Base-by-base conservation (phyloP, 1,284 basidiomycete species). In the Tilletia setariae region DNA sequence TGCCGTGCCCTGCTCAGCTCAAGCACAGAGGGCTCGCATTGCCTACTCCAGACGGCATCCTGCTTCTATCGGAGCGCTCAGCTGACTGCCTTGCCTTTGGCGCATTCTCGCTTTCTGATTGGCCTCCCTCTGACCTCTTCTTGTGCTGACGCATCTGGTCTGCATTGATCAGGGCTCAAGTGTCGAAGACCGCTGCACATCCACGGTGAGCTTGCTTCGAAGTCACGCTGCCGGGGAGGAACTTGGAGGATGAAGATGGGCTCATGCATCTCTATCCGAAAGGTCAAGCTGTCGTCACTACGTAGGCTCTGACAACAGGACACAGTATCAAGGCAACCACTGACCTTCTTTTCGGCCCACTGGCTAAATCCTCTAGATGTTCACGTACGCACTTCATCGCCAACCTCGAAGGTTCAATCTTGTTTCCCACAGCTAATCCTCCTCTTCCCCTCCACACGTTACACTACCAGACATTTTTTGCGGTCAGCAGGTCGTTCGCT, bases 261-360 rank as follows among this genome's bases (percentile, higher is more conserved):
- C 56, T 23, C 8, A 30, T 28, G 9, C 3, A 28, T 30, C 16
- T n/a, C 40, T n/a, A 19, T 21, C 49, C n/a, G 6, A 51, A 64
- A 53, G 71, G 70, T 23, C 53, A 70, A 53, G 73, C 73, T 11
- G 69, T 74, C 21, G 73, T 71, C 19, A 74, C 73, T 9, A 73
- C 72, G 46, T 49, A 23, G 46, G 46, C 72, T 28, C 32, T 70
- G 67, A 23, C 47, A 40, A n/a, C 15, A 23, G n/a, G 13, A 21
- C 9, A 21, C 2, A 1, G 44, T 13, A 51, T 16, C 56, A 15
- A 16, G 44, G 13, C n/a, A n/a, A n/a, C n/a, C n/a, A n/a, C n/a
- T n/a, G n/a, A n/a, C n/a, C n/a, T n/a, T 40, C 4, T 11, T 40
- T 40, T 11, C 35, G 35, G 35, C 6, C 35, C 35, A 40, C n/a